A percentile compares a stretch with the other conserved stretches of the same genome.
Evolutionary conservation across 306 rosid genomes (phyloP).

Genomic region (Prunus armeniaca): DNA sequence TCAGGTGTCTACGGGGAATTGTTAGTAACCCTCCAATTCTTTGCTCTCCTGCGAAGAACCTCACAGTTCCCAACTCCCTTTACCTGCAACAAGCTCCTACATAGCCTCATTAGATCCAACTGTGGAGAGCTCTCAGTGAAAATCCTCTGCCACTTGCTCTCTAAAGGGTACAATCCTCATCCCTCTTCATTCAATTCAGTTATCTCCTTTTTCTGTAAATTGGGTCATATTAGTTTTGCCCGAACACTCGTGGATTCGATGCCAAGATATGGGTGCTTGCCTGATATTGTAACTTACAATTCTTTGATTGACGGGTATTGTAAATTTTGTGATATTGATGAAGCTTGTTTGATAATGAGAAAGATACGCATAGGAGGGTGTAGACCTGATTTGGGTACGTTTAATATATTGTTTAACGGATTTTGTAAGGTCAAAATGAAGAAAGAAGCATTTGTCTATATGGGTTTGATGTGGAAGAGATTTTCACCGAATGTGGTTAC

Average conservation of each 20-base stretch:
- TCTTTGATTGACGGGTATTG: constrained; percentile 38
- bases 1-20: constrained; percentile 19
- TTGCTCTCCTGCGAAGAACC: constrained; percentile 30
- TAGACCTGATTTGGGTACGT: constrained; percentile 30
- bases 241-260: constrained; percentile 14
- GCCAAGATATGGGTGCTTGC: constrained; percentile 31
- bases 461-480: constrained; percentile 43
- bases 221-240: constrained; percentile 22
- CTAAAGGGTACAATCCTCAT: constrained; percentile 37
- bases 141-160: constrained; percentile 25
- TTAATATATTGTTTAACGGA: constrained; percentile 33
- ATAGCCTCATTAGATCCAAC: constrained; percentile 25
- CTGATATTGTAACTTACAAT: constrained; percentile 40
- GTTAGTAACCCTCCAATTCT: constrained; percentile 12
- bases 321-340: constrained; percentile 11
- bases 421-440: constrained; percentile 33
- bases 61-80: constrained; percentile 23
- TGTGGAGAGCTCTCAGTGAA: constrained; percentile 33
- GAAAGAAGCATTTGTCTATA: constrained; percentile 30
- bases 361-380: constrained; percentile 8
- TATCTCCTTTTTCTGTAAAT: constrained; percentile 27
- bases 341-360: constrained; percentile 26
- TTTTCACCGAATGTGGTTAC: constrained; percentile 39
- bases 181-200: constrained; percentile 39
- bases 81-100: constrained; percentile 39